These are phyloP conservation scores for Moringa oleifera DNA, from an alignment of 345 rosid genomes.

Conservation along the genomic window DNA sequence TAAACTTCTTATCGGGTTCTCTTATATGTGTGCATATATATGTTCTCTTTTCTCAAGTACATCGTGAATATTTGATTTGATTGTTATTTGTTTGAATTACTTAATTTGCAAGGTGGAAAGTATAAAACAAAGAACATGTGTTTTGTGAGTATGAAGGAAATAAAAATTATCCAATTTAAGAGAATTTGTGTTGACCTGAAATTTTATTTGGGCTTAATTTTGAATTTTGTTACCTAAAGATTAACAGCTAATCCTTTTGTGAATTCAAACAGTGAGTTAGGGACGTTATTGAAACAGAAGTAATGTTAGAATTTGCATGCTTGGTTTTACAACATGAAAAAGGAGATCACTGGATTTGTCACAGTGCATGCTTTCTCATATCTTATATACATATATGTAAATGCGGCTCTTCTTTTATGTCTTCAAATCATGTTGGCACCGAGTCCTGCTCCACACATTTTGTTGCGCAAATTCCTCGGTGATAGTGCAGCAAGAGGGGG, in stretches of 20 bases:
- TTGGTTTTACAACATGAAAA: neutral
- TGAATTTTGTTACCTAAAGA: neutral
- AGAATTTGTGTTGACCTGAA: too few relatives aligned
- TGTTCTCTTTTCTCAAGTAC: neutral
- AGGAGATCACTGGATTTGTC: neutral
- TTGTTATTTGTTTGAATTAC: neutral
- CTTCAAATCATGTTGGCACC: too few relatives aligned
- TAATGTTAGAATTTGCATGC: neutral
- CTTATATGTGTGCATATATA: neutral
- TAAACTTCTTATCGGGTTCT: neutral
- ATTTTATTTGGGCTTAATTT: neutral
- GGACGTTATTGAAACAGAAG: neutral
- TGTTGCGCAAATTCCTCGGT: too few relatives aligned
- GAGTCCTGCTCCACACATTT: too few relatives aligned
- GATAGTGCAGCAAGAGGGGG: too few relatives aligned
- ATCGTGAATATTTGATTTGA: too few relatives aligned
- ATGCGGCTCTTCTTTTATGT: too few relatives aligned
- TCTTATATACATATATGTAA: too few relatives aligned
- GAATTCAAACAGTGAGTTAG: neutral
- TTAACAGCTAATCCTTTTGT: neutral
- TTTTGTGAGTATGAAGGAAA: too few relatives aligned
- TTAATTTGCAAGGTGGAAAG: neutral
- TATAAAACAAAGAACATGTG: neutral
- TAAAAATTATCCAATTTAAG: too few relatives aligned
- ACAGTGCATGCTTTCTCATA: too few relatives aligned